Percentiles rank a stretch among this genome's conserved stretches.
phyloP scores from a whole-genome alignment of 2,329 filamentous ascomycete genomes.

The Pseudogymnoascus sp. region DNA sequence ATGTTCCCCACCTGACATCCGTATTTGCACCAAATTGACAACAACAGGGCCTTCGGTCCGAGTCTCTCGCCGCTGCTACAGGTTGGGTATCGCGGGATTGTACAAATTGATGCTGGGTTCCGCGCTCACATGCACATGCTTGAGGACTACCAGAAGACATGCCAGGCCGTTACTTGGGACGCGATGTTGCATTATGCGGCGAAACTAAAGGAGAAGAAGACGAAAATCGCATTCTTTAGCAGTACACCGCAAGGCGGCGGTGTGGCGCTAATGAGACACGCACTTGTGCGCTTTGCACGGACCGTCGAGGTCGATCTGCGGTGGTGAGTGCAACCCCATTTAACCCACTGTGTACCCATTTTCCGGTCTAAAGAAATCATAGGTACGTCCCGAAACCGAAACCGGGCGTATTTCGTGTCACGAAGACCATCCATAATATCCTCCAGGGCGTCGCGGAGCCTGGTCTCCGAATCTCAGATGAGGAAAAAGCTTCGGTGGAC shows the following conservation, averaged over 20 bases:
- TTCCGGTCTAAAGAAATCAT: background rate
- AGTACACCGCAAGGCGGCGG: slow-evolving; percentile 58
- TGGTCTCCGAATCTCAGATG: slow-evolving; percentile 53
- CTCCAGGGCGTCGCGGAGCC: slow-evolving; percentile 68
- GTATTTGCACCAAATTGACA: slow-evolving; percentile 8
- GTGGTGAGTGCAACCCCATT: slow-evolving; percentile 50
- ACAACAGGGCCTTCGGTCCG: slow-evolving; percentile 60
- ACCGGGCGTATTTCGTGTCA: slow-evolving; percentile 72
- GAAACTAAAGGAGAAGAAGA: slow-evolving; percentile 44
- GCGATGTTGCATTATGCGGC: slow-evolving; percentile 46
- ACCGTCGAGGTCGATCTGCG: slow-evolving; percentile 59
- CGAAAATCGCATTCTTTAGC: slow-evolving; percentile 57
- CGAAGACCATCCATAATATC: slow-evolving; percentile 84
- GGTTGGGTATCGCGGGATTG: slow-evolving; percentile 47
- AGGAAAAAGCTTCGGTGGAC: slow-evolving; percentile 55
- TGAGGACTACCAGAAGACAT: slow-evolving; percentile 45
- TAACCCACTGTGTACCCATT: background rate
- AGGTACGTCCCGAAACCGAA: slow-evolving; percentile 63
- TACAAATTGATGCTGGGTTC: slow-evolving; percentile 49
- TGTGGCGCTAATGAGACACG: slow-evolving; percentile 59
- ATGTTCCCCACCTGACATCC: slow-evolving; percentile 25
- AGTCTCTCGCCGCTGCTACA: slow-evolving; percentile 60
- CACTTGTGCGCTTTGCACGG: slow-evolving; percentile 61
- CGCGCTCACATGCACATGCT: slow-evolving; percentile 41
- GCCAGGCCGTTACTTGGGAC: slow-evolving; percentile 45